Percentiles rank a stretch among this genome's conserved stretches.
Evolutionary conservation across 108 stramenopile species (phyloP).

Genomic region (Thalassiosira profunda): DNA sequence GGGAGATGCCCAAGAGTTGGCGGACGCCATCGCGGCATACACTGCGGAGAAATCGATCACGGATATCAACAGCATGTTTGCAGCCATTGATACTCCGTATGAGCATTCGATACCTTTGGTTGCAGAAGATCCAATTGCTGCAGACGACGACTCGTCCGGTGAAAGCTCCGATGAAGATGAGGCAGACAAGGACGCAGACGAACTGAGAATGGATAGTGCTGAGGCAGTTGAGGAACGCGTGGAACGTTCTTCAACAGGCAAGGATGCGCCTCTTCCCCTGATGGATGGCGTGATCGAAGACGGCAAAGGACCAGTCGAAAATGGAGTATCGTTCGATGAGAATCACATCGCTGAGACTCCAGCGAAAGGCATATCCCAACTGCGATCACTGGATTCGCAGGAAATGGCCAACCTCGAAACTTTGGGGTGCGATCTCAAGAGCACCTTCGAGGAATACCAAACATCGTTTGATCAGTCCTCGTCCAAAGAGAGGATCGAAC

Average conservation of each 20-base stretch:
- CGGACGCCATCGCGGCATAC: conserved; percentile 20
- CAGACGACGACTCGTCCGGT: conserved; percentile 29
- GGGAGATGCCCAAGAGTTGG: conserved; percentile 24
- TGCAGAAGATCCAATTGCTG: conserved; percentile 1
- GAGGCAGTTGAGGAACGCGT: neutral
- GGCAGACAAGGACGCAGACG: neutral
- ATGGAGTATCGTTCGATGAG: neutral
- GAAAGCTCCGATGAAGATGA: neutral
- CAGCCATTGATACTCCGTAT: neutral
- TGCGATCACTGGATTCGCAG: neutral
- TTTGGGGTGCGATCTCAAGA: conserved; percentile 35
- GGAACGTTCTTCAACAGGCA: neutral
- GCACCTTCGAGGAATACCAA: conserved; percentile 42
- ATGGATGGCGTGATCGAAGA: neutral
- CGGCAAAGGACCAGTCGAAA: neutral
- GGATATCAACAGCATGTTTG: neutral
- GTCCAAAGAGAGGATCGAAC: conserved; percentile 33
- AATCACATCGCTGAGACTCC: neutral
- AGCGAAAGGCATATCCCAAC: neutral
- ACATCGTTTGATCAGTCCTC: conserved; percentile 23
- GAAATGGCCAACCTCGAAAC: conserved; percentile 14
- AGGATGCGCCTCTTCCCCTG: neutral
- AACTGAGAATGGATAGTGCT: neutral
- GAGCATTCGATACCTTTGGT: neutral
- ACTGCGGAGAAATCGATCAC: neutral